Percentiles rank a stretch among this genome's conserved stretches.
phyloP scores from a whole-genome alignment of 2,329 filamentous ascomycete species.

The Apiospora rasikravindrae region DNA sequence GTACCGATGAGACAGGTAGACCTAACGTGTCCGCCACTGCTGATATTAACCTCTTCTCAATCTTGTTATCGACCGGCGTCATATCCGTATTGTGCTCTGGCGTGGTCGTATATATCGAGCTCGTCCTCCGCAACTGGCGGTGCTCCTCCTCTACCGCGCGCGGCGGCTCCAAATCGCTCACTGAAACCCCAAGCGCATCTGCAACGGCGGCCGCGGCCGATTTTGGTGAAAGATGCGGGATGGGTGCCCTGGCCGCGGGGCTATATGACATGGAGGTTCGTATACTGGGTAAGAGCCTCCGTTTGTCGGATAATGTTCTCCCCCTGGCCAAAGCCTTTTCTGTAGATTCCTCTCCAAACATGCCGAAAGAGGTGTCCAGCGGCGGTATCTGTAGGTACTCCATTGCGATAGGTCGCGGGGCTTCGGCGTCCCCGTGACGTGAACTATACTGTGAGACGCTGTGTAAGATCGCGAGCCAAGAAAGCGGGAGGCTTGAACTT shows the following conservation, averaged over 20 bases:
- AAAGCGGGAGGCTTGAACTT: not conserved
- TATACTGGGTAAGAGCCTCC: conserved; percentile 28
- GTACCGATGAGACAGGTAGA: conserved; percentile 38
- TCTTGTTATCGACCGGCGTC: conserved; percentile 24
- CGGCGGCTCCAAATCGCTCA: conserved; percentile 35
- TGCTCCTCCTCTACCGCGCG: conserved; percentile 18
- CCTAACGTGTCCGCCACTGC: conserved; percentile 45
- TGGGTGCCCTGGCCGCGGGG: conserved; percentile 19
- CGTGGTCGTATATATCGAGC: conserved; percentile 31
- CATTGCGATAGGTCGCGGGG: not conserved
- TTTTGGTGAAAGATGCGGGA: conserved; percentile 30
- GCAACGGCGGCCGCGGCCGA: conserved; percentile 34
- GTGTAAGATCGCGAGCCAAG: not conserved
- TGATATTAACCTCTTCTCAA: conserved; percentile 40
- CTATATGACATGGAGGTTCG: conserved; percentile 28
- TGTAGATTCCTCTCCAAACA: conserved; percentile 20
- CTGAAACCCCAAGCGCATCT: conserved; percentile 35
- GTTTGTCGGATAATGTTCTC: conserved; percentile 18
- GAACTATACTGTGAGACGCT: not conserved
- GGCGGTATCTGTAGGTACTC: conserved; percentile 18
- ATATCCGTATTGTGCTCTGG: not conserved
- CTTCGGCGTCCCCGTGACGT: not conserved
- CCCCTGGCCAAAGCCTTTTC: not conserved
- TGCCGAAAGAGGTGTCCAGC: conserved; percentile 20
- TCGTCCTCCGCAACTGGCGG: conserved; percentile 23